Evolutionary conservation across 1,139 yeast genomes (phyloP).

Genomic region (Geotrichum bryndzae): DNA sequence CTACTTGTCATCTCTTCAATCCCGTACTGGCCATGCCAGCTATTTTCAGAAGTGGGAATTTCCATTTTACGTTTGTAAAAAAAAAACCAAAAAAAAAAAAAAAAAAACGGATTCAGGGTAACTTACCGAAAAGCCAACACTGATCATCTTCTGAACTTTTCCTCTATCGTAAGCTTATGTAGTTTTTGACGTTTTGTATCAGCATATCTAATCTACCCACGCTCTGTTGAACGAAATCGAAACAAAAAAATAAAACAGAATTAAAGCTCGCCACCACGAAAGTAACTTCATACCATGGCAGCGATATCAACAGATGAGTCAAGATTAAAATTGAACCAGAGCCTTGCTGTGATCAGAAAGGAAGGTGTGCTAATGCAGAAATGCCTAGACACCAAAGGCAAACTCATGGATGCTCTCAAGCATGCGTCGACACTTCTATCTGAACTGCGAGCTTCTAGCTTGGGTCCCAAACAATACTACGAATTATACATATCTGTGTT

Average conservation of each 20-base stretch:
- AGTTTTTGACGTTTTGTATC: not conserved
- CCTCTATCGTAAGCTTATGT: not conserved
- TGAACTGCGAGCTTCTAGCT: slow-evolving; percentile 68
- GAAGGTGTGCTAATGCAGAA: slow-evolving; percentile 75
- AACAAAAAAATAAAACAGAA: not conserved
- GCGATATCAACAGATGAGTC: slow-evolving; percentile 14
- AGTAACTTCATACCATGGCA: slow-evolving; percentile 7
- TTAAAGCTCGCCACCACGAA: not conserved
- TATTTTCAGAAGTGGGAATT: not conserved
- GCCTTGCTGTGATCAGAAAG: slow-evolving; percentile 54
- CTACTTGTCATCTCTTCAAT: not conserved
- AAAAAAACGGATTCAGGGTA: not conserved
- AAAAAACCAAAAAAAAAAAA: too few species aligned
- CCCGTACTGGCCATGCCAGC: not conserved
- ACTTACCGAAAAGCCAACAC: not conserved
- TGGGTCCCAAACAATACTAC: slow-evolving; percentile 89
- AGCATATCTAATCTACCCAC: not conserved
- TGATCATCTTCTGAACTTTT: not conserved
- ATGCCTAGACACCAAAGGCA: slow-evolving; percentile 59
- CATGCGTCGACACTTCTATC: slow-evolving; percentile 79
- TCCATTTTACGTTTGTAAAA: not conserved
- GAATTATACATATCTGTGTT: slow-evolving; percentile 82
- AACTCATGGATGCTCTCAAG: slow-evolving; percentile 80
- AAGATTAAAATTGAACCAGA: slow-evolving; percentile 40
- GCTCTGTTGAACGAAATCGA: not conserved